Evolutionary conservation across 139 green algal genomes (phyloP).

Genomic region (Parachlorella kessleri): DNA sequence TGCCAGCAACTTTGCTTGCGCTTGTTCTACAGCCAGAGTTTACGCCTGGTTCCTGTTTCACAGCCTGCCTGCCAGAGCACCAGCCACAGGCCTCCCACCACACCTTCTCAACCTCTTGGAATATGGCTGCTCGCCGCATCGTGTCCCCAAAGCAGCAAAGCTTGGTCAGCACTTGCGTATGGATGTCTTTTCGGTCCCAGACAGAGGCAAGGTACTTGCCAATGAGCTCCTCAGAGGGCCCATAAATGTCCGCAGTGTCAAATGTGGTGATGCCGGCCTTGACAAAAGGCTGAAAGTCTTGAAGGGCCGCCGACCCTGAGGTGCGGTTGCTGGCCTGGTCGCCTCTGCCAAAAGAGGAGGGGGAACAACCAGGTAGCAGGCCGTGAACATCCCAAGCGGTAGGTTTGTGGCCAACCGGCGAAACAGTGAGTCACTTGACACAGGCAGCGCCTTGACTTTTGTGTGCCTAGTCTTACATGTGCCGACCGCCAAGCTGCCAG

Average conservation of each 20-base stretch:
- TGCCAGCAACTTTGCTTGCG: no score
- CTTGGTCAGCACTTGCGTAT: conserved; percentile 83
- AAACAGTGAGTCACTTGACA: not conserved
- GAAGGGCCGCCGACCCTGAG: conserved; percentile 60
- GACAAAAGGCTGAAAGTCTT: conserved; percentile 67
- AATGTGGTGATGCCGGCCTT: conserved; percentile 61
- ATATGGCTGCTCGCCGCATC: conserved; percentile 35
- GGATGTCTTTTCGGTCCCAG: no score
- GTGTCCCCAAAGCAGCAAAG: conserved; percentile 74
- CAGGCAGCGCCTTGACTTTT: not conserved
- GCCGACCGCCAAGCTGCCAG: conserved; percentile 24
- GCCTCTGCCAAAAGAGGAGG: conserved; percentile 28
- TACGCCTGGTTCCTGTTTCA: no score
- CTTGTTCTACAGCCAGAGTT: no score
- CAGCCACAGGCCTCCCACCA: no score
- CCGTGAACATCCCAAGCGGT: not conserved
- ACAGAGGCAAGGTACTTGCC: conserved; percentile 68
- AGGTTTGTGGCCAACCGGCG: not conserved
- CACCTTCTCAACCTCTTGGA: conserved; percentile 31
- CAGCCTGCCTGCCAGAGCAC: no score
- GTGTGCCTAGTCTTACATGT: not conserved
- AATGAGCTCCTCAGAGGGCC: conserved; percentile 82
- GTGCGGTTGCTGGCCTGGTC: conserved; percentile 74
- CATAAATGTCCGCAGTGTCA: conserved; percentile 82
- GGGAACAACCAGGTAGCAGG: not conserved